Base-by-base conservation (phyloP, 2,329 filamentous ascomycete species). In the Elsinoe necatrix region DNA sequence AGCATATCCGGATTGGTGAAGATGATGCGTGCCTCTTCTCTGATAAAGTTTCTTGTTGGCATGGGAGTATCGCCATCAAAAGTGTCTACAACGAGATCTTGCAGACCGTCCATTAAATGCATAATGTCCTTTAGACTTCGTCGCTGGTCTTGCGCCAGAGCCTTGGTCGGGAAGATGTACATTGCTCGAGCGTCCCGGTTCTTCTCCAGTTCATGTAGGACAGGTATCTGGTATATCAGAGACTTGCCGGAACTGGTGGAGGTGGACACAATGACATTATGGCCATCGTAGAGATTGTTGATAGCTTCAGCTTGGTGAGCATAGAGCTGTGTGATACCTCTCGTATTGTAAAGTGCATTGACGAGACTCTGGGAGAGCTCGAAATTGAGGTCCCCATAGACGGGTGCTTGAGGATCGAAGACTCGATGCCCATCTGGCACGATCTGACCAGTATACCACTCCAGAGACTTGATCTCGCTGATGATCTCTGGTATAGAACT, bases 1-100 rank as follows among this genome's bases (percentile, higher is more conserved):
- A 98, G 78, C 91, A 97, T 98, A 66, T 98, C 93, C 0, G 93
- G 93, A 64, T 98, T 98, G 0, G 93, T 98, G 66, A 98, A 96
- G 52, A 98, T 92, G 60, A 97, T 89, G 21, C 89, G 81, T 0
- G 87, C 93, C 70, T 95, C 84, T 37, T 97, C 91, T 4, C 92
- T 82, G 60, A 98, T 92, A 25, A 76, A 67, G 61, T 89, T 89
- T 20, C 93, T 81, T 60, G 87, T 84, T 4, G 73, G 71, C 83
- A 95, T 91, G 0, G 87, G 84, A 0, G 93, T 98, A 68, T 98
- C 93, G 5, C 93, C 93, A 67, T 98, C 93, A 63, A 95, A 97
- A 0, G 93, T 96, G 66, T 96, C 93, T 1, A 96, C 89, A 16
- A 95, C 73, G 0, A 84, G 75, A 41, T 87, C 78, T 66, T 90